phyloP scores from a whole-genome alignment of 495 filamentous ascomycete species.

The Aspergillus ostianus region DNA sequence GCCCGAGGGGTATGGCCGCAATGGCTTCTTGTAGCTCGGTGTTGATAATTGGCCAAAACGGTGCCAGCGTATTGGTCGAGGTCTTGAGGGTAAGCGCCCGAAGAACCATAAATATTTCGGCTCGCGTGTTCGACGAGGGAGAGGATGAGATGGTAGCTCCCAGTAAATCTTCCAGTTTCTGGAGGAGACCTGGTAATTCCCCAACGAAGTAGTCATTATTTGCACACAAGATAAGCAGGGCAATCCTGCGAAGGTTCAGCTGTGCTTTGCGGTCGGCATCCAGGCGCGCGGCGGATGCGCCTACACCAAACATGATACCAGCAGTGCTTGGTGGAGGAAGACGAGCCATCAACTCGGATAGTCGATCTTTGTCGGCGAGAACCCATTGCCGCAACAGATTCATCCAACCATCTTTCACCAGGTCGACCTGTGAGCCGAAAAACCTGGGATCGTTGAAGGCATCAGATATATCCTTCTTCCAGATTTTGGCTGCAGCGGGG shows the following conservation, averaged over 20 bases:
- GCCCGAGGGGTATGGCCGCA: conserved; percentile 67
- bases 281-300: conserved; percentile 86
- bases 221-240: conserved; percentile 71
- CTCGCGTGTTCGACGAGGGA: conserved; percentile 82
- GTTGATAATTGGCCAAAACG: conserved; percentile 88
- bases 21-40: conserved; percentile 81
- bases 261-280: conserved; percentile 94
- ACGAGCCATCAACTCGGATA: conserved; percentile 75
- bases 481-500: conserved; percentile 77
- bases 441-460: conserved; percentile 89
- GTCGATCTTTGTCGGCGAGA: conserved; percentile 80
- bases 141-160: conserved; percentile 85
- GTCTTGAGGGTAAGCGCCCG: conserved; percentile 76
- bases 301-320: conserved; percentile 96
- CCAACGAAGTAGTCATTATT: conserved; percentile 74
- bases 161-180: conserved; percentile 84
- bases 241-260: conserved; percentile 81
- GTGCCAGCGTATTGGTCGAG: conserved; percentile 72
- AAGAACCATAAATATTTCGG: conserved; percentile 86
- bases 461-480: conserved; percentile 90
- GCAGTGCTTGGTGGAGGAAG: conserved; percentile 87
- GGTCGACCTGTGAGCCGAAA: conserved; percentile 62
- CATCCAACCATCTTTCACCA: conserved; percentile 76
- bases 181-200: conserved; percentile 68
- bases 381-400: conserved; percentile 79